phyloP scores from a whole-genome alignment of 768 basidiomycete genomes.

The Kwoniella sp. region DNA sequence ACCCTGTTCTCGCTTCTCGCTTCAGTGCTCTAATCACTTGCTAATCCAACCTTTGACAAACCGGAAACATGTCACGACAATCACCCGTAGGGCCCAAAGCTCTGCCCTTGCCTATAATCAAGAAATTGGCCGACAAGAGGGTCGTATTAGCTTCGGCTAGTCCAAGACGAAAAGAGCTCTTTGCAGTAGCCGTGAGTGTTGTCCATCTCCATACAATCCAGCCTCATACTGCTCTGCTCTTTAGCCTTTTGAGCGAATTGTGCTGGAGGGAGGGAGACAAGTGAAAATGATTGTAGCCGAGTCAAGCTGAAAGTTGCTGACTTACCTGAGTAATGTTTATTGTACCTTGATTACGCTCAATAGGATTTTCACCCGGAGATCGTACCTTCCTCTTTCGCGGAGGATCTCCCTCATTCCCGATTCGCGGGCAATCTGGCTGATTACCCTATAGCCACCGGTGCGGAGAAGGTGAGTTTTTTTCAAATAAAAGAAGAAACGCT shows the following conservation, averaged over 20 bases:
- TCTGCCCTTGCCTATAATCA: constrained; percentile 54
- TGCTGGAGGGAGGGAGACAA: too few species aligned
- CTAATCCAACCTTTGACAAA: too few species aligned
- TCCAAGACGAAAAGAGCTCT: constrained; percentile 79
- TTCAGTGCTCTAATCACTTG: too few species aligned
- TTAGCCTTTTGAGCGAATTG: too few species aligned
- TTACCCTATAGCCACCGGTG: constrained; percentile 72
- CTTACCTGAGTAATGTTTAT: too few species aligned
- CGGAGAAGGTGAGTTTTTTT: constrained; percentile 61
- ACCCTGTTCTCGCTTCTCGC: too few species aligned
- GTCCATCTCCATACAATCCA: too few species aligned
- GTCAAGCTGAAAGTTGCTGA: too few species aligned
- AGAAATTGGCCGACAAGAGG: constrained; percentile 73
- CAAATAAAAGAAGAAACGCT: too few species aligned
- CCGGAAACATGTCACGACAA: constrained; percentile 20
- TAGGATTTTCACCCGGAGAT: constrained; percentile 71
- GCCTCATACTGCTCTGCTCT: too few species aligned
- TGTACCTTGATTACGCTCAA: too few species aligned
- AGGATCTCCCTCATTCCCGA: constrained; percentile 68
- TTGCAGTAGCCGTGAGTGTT: constrained; percentile 70
- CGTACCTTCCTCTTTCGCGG: constrained; percentile 75
- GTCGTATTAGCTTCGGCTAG: constrained; percentile 85
- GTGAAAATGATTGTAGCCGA: too few species aligned
- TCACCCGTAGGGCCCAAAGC: constrained; percentile 50
- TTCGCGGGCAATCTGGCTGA: constrained; percentile 70